Percentiles rank a stretch among this genome's conserved stretches.
phyloP scores from a whole-genome alignment of 2,329 filamentous ascomycete genomes.

The Penicillium psychrosexuale region DNA sequence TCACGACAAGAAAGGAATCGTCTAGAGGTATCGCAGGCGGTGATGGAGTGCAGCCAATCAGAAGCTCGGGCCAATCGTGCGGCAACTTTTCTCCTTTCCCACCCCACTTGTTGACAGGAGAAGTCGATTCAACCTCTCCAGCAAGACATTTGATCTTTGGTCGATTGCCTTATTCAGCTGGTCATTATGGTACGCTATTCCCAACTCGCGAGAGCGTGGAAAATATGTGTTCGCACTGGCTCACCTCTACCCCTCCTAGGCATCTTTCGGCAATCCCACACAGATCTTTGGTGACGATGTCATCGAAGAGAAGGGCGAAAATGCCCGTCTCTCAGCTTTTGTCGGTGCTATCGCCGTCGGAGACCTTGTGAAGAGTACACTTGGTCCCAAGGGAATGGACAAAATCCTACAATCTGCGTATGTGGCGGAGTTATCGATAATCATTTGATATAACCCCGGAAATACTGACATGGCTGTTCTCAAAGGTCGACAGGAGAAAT shows the following conservation, averaged over 20 bases:
- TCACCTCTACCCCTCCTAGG: slow-evolving; percentile 22
- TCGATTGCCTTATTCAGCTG: slow-evolving; percentile 20
- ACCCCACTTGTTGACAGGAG: slow-evolving; percentile 26
- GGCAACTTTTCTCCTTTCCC: slow-evolving; percentile 29
- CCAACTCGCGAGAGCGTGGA: neutral
- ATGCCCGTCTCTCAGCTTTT: slow-evolving; percentile 96
- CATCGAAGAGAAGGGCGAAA: slow-evolving; percentile 97
- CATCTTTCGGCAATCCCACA: slow-evolving; percentile 66
- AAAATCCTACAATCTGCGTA: slow-evolving; percentile 96
- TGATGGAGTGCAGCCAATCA: slow-evolving; percentile 16
- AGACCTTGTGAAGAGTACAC: slow-evolving; percentile 93
- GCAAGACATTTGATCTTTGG: slow-evolving; percentile 23
- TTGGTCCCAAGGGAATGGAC: slow-evolving; percentile 98
- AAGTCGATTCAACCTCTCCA: slow-evolving; percentile 20
- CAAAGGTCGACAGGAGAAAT: slow-evolving; percentile 87
- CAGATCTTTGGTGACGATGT: slow-evolving; percentile 98
- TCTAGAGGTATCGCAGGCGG: slow-evolving; percentile 20
- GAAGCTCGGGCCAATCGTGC: slow-evolving; percentile 25
- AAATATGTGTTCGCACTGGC: neutral
- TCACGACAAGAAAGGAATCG: slow-evolving; percentile 8
- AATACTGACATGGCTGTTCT: slow-evolving; percentile 14
- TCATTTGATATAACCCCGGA: slow-evolving; percentile 15
- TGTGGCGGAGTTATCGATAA: slow-evolving; percentile 37
- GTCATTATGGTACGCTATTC: slow-evolving; percentile 31
- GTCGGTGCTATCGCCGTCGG: slow-evolving; percentile 97